Percentiles rank a stretch among this genome's conserved stretches.
Evolutionary conservation across 208 protist genomes (phyloP).

Genomic region (Entamoeba histolytica): DNA sequence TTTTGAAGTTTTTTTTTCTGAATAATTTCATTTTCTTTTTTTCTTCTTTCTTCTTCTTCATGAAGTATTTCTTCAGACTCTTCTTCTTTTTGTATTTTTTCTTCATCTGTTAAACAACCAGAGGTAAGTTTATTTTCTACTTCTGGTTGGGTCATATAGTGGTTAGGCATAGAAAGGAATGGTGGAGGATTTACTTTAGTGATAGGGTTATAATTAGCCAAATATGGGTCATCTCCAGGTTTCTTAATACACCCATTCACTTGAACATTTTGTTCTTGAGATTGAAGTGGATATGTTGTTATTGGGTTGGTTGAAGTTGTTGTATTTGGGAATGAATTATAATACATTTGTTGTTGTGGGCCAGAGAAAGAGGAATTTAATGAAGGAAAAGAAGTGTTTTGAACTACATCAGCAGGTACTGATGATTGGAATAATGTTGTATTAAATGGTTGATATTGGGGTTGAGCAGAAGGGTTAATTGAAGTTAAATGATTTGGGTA

Average conservation of each 20-base stretch:
- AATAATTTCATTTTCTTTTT: neutral
- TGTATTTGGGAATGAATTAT: neutral
- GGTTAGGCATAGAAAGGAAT: neutral
- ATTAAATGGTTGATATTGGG: neutral
- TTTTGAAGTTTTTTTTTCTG: too few relatives aligned
- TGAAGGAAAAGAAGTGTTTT: too few relatives aligned
- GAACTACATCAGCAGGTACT: neutral
- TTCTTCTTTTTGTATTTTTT: neutral
- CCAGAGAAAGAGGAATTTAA: too few relatives aligned
- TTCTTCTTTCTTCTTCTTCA: neutral
- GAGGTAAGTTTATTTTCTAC: neutral
- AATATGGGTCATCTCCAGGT: neutral
- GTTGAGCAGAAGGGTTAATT: neutral
- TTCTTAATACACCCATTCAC: too few relatives aligned
- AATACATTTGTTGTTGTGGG: too few relatives aligned
- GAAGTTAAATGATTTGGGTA: neutral
- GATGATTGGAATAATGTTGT: neutral
- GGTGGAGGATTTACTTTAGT: neutral
- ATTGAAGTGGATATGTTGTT: neutral
- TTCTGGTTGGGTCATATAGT: neutral
- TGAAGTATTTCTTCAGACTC: neutral
- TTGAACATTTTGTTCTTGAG: neutral
- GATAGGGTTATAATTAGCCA: neutral
- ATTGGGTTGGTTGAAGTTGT: neutral
- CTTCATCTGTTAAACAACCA: neutral